Evolutionary conservation across 140 eudicot genomes (phyloP), one percentile per base, ranked within the genome.

Genomic region (Stevia rebaudiana): DNA sequence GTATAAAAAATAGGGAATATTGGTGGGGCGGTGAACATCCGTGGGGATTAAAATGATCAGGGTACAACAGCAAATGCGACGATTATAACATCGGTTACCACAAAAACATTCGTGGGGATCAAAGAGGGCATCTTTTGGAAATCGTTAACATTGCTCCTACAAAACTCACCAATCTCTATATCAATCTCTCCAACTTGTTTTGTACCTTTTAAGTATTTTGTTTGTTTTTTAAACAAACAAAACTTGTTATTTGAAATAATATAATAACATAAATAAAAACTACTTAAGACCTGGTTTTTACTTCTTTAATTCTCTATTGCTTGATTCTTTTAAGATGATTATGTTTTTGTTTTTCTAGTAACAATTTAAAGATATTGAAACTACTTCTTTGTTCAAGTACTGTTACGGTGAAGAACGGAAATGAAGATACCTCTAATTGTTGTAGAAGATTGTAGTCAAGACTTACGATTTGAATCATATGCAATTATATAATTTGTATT

Each of bases 61-160:
- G 56, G 74, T 67, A 74, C 79, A 74, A 74, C 79, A 74, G 41
- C 79, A 74, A 63, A 58, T 48, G 79, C 62, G 83, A 75, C 76
- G 70, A 21, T 30, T 36, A 24, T 58, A 51, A 65, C 39, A 74
- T 84, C 68, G 87, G 74, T 74, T 63, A 43, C 47, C 54, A 59
- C 70, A 44, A 74, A 51, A 65, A 64, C 70, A 42, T 74, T 67
- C 22, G 53, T 66, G 51, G 68, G 69, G 66, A 76, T 54, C 61
- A 54, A 30, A 36, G 69, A 65, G 84, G 37, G 86, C 94, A 85
- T 85, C 80, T 85, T 85, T 85, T 85, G 88, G 80, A 85, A 85
- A 76, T 77, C 77, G 92, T 28, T 28, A 28, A 28, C 33, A n/a
- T 78, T 80, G 77, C 69, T 78, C 75, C 71, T 62, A 66, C 76